phyloP scores from a whole-genome alignment of 2,329 filamentous ascomycete species.

The Paramyrothecium sp. region DNA sequence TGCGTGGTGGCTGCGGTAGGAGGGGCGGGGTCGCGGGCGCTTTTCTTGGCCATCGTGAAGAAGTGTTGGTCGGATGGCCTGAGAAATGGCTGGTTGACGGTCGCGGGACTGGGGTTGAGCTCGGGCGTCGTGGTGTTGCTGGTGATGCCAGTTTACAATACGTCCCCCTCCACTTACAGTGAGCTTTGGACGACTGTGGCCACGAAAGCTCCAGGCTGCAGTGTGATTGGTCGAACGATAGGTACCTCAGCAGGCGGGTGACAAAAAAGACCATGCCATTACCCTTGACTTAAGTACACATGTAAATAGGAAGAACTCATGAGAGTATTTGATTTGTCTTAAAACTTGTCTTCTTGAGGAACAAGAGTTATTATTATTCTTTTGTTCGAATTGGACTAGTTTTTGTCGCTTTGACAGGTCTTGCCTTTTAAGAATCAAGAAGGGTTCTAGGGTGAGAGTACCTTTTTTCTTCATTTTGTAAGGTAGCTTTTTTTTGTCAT shows the following conservation, averaged over 20 bases:
- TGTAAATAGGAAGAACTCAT: too few species aligned
- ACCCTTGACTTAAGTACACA: too few species aligned
- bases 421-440: too few species aligned
- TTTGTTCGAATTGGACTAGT: too few species aligned
- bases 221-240: slow-evolving; percentile 27
- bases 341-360: too few species aligned
- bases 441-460: slow-evolving; percentile 9
- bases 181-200: slow-evolving; percentile 16
- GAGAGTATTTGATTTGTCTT: too few species aligned
- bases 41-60: slow-evolving; percentile 53
- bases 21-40: slow-evolving; percentile 25
- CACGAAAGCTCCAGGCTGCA: slow-evolving; percentile 34
- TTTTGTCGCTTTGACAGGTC: too few species aligned
- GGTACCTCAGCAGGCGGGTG: not conserved
- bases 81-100: slow-evolving; percentile 3
- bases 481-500: too few species aligned
- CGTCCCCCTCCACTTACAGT: not conserved
- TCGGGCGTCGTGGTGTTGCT: not conserved
- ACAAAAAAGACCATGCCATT: too few species aligned
- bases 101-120: not conserved
- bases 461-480: too few species aligned
- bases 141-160: not conserved
- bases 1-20: not conserved
- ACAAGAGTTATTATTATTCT: too few species aligned
- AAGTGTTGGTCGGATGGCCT: slow-evolving; percentile 4